These are phyloP conservation scores for Chrysanthemum lavandulifolium DNA, from an alignment of 129 eudicot species.

Conservation along the genomic window DNA sequence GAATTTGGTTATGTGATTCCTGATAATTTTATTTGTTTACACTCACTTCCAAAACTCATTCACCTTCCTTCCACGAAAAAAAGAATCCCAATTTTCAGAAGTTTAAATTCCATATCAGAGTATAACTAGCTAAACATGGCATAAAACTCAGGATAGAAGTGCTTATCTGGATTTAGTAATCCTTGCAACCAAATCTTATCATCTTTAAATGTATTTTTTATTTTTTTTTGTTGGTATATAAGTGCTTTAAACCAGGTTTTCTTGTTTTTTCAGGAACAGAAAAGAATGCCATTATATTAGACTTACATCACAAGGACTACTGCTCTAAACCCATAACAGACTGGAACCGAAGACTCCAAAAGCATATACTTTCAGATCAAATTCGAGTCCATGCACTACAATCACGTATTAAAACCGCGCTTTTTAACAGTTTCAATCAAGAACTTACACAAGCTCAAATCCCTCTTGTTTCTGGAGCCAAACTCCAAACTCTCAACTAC, in stretches of 20 bases:
- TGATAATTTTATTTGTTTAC: no score
- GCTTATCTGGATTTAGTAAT: conserved; percentile 5
- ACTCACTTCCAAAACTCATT: background rate
- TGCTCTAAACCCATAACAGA: conserved; percentile 35
- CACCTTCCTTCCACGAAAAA: conserved; percentile 6
- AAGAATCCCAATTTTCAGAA: background rate
- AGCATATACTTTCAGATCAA: conserved; percentile 49
- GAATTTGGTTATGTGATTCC: no score
- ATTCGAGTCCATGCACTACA: conserved; percentile 65
- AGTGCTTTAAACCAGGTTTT: conserved; percentile 7
- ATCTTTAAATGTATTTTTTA: background rate
- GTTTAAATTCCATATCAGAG: background rate
- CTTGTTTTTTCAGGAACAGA: conserved; percentile 53
- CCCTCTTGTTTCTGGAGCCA: conserved; percentile 69
- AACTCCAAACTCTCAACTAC: conserved; percentile 79
- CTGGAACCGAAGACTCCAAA: conserved; percentile 49
- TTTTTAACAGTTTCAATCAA: conserved; percentile 30
- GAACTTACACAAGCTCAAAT: conserved; percentile 52
- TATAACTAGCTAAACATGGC: conserved; percentile 5
- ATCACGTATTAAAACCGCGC: conserved; percentile 46
- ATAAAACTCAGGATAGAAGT: conserved; percentile 14
- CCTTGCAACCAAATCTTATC: background rate
- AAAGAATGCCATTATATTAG: conserved; percentile 63
- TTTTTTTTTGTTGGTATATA: background rate
- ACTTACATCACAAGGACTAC: conserved; percentile 62